A percentile compares a stretch with the other conserved stretches of the same genome.
phyloP scores from a whole-genome alignment of 768 basidiomycete genomes.

The Trametes sanguinea region DNA sequence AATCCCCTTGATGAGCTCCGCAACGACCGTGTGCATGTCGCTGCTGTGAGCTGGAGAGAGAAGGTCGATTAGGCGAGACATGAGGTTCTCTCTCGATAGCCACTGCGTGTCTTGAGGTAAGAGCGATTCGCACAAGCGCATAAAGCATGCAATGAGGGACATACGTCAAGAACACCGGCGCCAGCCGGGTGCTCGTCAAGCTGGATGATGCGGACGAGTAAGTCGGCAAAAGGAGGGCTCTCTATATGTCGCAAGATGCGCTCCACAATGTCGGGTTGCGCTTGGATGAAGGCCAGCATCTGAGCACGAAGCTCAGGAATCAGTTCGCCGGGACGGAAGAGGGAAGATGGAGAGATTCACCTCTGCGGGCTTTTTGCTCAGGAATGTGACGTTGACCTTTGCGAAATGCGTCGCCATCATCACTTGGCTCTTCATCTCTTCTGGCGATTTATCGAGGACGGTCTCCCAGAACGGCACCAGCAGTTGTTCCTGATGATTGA shows the following conservation, averaged over 20 bases:
- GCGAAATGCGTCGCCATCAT: constrained; percentile 90
- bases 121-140: constrained; percentile 35
- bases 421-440: constrained; percentile 86
- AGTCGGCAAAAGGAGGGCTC: constrained; percentile 87
- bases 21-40: constrained; percentile 81
- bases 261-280: constrained; percentile 78
- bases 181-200: constrained; percentile 83
- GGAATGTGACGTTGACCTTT: constrained; percentile 88
- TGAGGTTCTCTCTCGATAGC: constrained; percentile 83
- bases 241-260: constrained; percentile 84
- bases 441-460: constrained; percentile 74
- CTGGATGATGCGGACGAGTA: constrained; percentile 88
- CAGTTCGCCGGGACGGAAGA: constrained; percentile 33
- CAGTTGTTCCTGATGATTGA: constrained; percentile 68
- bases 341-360: constrained; percentile 48
- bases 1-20: constrained; percentile 92
- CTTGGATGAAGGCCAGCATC: constrained; percentile 92
- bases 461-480: constrained; percentile 92
- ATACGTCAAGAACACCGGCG: constrained; percentile 83
- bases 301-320: constrained; percentile 39
- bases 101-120: constrained; percentile 57
- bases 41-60: constrained; percentile 76
- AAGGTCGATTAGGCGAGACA: constrained; percentile 76
- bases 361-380: constrained; percentile 88
- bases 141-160: constrained; percentile 40